These are phyloP conservation scores for Aspergillus piperis DNA, from an alignment of 2,329 filamentous ascomycete species.

Conservation along the genomic window DNA sequence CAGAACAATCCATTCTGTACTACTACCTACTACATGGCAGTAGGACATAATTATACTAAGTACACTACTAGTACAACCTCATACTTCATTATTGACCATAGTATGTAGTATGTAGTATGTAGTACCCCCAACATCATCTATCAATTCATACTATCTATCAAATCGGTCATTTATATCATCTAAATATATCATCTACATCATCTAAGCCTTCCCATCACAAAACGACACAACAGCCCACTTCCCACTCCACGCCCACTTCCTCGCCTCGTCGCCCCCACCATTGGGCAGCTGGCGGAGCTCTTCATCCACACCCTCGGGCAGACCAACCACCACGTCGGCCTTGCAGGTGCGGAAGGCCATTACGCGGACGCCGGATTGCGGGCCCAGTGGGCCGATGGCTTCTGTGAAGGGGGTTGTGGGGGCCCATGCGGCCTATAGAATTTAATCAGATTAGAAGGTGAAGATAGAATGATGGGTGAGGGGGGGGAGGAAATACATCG, in stretches of 20 bases:
- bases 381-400: constrained; percentile 83
- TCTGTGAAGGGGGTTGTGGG: constrained; percentile 81
- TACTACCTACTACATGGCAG: no score
- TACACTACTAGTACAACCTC: no score
- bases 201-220: constrained; percentile 62
- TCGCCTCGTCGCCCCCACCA: constrained; percentile 67
- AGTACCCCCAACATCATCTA: no score
- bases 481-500: constrained; percentile 61
- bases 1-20: no score
- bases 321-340: constrained; percentile 88
- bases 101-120: no score
- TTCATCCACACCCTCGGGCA: constrained; percentile 82
- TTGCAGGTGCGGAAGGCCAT: constrained; percentile 93
- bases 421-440: constrained; percentile 70
- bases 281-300: constrained; percentile 68
- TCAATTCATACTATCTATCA: no score
- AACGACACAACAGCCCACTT: constrained; percentile 97
- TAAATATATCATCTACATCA: not conserved
- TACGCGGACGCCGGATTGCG: constrained; percentile 77
- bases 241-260: constrained; percentile 93
- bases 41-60: no score
- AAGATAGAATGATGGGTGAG: not conserved
- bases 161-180: no score
- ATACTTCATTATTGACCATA: no score
- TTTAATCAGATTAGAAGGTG: not conserved